Evolutionary conservation across 2,329 filamentous ascomycete species (phyloP).

Genomic region (Fusarium ramigenum): DNA sequence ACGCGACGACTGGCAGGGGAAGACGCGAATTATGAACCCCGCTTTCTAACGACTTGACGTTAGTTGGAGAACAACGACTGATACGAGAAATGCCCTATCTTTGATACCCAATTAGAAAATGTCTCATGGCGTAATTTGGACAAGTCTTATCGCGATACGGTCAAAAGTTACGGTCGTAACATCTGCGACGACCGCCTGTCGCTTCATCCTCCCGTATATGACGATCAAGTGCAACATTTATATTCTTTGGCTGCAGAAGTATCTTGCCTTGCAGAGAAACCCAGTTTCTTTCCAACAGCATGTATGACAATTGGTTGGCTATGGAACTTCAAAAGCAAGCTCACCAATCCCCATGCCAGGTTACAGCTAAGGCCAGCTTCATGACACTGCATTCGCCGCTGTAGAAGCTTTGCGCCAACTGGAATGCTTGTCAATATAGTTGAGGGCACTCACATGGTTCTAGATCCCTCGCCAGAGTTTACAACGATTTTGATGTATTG

Average conservation of each 20-base stretch:
- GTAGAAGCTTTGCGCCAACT: neutral
- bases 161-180: too few species aligned
- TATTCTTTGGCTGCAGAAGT: neutral
- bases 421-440: neutral
- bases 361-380: neutral
- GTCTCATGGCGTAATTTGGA: neutral
- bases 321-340: rapidly evolving
- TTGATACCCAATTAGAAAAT: neutral
- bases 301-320: neutral
- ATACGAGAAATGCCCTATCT: neutral
- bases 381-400: too few species aligned
- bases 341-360: neutral
- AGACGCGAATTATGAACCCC: neutral
- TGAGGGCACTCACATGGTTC: neutral
- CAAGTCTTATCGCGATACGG: neutral
- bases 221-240: rapidly evolving
- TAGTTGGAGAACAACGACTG: neutral
- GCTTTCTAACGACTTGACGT: constrained; percentile 1
- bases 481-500: neutral
- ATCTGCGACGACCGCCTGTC: neutral
- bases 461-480: neutral
- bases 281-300: neutral
- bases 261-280: neutral
- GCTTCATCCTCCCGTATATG: neutral
- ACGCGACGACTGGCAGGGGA: neutral